phyloP scores from a whole-genome alignment of 768 basidiomycete species.

The Lactarius quietus region DNA sequence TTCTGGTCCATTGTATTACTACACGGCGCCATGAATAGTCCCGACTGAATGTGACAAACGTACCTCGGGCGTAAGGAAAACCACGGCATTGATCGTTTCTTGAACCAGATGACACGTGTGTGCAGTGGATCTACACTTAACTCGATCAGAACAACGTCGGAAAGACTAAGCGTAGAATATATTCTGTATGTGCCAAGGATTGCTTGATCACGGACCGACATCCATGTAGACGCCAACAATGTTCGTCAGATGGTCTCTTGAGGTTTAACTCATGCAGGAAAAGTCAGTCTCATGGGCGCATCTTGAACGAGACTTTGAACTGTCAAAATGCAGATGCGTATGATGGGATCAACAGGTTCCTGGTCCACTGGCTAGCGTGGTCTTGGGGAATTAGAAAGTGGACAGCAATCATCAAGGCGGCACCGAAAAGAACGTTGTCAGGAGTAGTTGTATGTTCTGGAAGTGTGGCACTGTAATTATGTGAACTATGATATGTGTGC shows the following conservation, averaged over 20 bases:
- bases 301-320: neutral
- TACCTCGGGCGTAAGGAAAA: constrained; percentile 8
- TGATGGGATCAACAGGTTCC: neutral
- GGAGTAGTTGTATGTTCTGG: neutral
- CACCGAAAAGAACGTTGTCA: neutral
- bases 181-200: neutral
- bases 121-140: neutral
- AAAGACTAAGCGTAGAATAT: neutral
- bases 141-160: neutral
- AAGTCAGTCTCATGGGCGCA: neutral
- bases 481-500: neutral
- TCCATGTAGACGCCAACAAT: neutral
- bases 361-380: neutral
- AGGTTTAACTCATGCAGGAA: neutral
- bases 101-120: neutral
- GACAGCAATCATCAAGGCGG: neutral
- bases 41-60: neutral
- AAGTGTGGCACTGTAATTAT: neutral
- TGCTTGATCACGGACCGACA: neutral
- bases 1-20: constrained; percentile 2
- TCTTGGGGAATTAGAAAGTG: neutral
- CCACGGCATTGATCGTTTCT: neutral
- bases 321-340: neutral
- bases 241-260: neutral
- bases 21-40: too few species aligned